phyloP scores from a whole-genome alignment of 2,329 filamentous ascomycete genomes.

The Aspergillus jensenii region DNA sequence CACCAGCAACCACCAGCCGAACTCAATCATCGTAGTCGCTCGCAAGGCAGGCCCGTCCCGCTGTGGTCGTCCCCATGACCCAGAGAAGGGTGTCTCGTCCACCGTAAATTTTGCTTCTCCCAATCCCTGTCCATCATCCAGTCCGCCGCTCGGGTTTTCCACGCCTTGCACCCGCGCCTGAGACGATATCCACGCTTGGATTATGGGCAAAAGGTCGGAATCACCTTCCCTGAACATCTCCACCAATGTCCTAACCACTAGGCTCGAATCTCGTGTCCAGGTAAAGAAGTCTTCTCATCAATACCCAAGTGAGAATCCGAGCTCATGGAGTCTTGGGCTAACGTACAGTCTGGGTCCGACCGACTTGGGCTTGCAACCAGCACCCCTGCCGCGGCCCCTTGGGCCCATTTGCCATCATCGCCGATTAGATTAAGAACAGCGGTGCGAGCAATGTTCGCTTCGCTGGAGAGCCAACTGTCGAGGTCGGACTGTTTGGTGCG shows the following conservation, averaged over 20 bases:
- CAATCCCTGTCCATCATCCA: constrained; percentile 50
- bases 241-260: constrained; percentile 67
- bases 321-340: not conserved
- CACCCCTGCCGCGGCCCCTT: constrained; percentile 9
- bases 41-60: constrained; percentile 76
- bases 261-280: constrained; percentile 73
- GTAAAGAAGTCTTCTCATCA: constrained; percentile 67
- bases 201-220: constrained; percentile 55
- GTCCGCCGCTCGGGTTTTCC: constrained; percentile 66
- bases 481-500: constrained; percentile 3
- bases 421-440: constrained; percentile 16
- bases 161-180: constrained; percentile 68
- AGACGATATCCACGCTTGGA: constrained; percentile 67
- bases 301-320: not conserved
- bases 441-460: constrained; percentile 7
- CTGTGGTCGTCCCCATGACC: constrained; percentile 74
- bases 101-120: constrained; percentile 74
- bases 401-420: constrained; percentile 7
- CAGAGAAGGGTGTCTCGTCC: constrained; percentile 61
- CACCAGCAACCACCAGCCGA: constrained; percentile 68
- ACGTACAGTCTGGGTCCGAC: constrained; percentile 54
- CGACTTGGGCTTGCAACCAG: constrained; percentile 16
- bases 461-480: constrained; percentile 9
- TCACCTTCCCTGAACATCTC: constrained; percentile 67
- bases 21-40: constrained; percentile 70